Evolutionary conservation across 331 rosid species (phyloP), one percentile per base, ranked within the genome.

Genomic region (Cydonia oblonga): DNA sequence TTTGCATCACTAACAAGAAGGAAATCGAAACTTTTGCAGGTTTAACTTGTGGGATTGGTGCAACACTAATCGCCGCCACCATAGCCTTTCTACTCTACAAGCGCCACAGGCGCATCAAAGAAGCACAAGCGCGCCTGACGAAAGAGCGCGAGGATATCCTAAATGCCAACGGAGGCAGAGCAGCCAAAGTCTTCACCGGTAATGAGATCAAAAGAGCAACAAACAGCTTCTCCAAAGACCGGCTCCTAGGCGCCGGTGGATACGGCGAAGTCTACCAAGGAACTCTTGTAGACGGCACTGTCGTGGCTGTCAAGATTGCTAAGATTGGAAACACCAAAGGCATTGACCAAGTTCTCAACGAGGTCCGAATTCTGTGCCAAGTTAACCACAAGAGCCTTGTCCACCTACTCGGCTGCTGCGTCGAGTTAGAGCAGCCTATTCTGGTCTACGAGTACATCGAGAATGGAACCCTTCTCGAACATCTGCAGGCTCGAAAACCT

Each of bases 211-310:
- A 86, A 77, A 88, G 69, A 69, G 95, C 98, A 26, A 92, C 98
- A 14, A 79, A 75, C 35, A 82, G 77, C 82, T 90, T 92, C 82
- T 80, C 96, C 75, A 58, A 24, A 4, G 96, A 90, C 65, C 82
- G 87, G 35, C 92, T 90, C 35, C 88, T 88, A 0, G 95, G 98
- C 0, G 75, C 67, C 0, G 98, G 96, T 0, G 96, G 96, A 70
- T 92, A 88, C 9, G 96, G 92, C 0, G 98, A 92, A 62, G 98
- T 92, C 58, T 92, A 84, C 81, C 87, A 90, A 69, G 97, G 96
- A 63, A 6, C 79, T 51, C 91, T 92, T 3, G 68, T 26, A 26
- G 88, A 92, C 6, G 97, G 96, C 35, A 90, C 92, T 5, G 51
- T 28, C 0, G 86, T 92, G 6, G 98, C 92, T 2, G 87, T 92